Base-by-base conservation (phyloP, 106 monocot genomes). In the Agapanthus africanus region DNA sequence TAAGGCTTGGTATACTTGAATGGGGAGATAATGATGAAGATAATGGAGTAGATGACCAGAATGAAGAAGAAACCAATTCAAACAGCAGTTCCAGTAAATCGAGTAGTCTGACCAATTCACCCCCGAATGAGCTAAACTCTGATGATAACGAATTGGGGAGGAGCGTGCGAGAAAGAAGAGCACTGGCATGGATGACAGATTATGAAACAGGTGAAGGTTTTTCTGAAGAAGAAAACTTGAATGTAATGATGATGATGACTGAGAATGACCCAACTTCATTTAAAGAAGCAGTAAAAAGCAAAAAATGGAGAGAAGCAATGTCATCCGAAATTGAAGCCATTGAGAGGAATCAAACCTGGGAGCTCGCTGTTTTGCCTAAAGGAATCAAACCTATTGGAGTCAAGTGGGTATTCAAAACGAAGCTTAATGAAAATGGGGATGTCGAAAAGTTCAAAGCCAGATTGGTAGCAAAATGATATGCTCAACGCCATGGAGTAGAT, bases 401-500 rank as follows among this genome's bases (percentile, higher is more conserved):
- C 2, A 49, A 69, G 14, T 69, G 68, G 68, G 33, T 47, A 0
- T 69, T 30, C 51, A 69, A 69, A 69, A 37, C 28, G 21, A 68
- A 68, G 68, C 11, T 46, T 4, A 68, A 68, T 68, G 47, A 22
- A 9, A 19, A 14, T 15, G 44, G 47, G 11, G 42, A 44, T 15
- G 44, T 68, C 10, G 7, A 49, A 11, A 47, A 46, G 13, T 47
- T 11, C 13, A 68, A 68, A 26, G 26, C 27, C 1, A 1, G 42
- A 10, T 31, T 68, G 46, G 46, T 68, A 3, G 68, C 47, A 13
- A 68, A 68, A 49, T 7, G 44, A 15, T 68, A 44, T 47, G 28
- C 26, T 5, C 46, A 49, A 49, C 22, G 30, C 5, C 41, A 4
- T 31, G 6, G 44, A 8, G 22, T 68, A 1, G 47, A 68, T 30